Evolutionary conservation across 129 eudicot genomes (phyloP).

Genomic region (Centrapalus pauciflorus): DNA sequence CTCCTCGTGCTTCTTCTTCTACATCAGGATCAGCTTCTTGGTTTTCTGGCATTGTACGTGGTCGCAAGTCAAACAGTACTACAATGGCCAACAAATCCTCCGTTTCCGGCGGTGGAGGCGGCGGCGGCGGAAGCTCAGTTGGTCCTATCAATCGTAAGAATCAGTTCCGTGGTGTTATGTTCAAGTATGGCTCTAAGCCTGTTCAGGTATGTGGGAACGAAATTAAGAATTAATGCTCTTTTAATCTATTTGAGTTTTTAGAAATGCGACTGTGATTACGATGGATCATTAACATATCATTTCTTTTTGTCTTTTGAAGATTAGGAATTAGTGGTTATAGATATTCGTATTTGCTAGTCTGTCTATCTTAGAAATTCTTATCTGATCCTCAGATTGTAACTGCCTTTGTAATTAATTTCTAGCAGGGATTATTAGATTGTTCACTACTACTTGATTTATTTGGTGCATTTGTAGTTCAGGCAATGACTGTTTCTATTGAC

Average conservation of each 20-base stretch:
- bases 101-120: slow-evolving; percentile 6
- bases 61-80: slow-evolving; percentile 49
- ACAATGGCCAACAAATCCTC: slow-evolving; percentile 29
- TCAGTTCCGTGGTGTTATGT: slow-evolving; percentile 92
- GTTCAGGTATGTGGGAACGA: slow-evolving; percentile 46
- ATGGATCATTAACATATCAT: too few relatives aligned
- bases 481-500: neutral
- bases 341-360: neutral
- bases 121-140: slow-evolving; percentile 13
- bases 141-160: slow-evolving; percentile 61
- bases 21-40: slow-evolving; percentile 48
- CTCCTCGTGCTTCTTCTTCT: slow-evolving; percentile 33
- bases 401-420: neutral
- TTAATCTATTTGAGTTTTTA: neutral
- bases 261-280: neutral
- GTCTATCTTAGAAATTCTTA: neutral
- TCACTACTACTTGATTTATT: neutral
- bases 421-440: slow-evolving; percentile 1
- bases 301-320: neutral
- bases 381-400: neutral
- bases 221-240: neutral
- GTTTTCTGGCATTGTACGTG: slow-evolving; percentile 85
- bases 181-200: slow-evolving; percentile 77
- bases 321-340: neutral
- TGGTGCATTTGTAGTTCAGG: neutral